Conservation (phyloP, 2,329 filamentous ascomycete genomes). For the Sarocladiaceae sp. region DNA sequence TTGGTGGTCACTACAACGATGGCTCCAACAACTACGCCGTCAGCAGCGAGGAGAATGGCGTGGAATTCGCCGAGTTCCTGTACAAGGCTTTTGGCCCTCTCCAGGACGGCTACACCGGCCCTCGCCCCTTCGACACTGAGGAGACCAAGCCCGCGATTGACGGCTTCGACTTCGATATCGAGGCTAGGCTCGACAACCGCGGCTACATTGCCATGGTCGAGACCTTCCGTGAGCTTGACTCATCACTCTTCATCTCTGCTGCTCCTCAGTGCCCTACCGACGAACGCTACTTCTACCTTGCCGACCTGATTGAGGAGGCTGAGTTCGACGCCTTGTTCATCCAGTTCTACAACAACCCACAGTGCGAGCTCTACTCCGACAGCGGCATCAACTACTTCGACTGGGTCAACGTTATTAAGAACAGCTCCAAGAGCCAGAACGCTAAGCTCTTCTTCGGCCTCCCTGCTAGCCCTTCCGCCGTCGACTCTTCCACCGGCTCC, state of each 20-base stretch:
- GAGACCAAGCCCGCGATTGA: constrained; percentile 30
- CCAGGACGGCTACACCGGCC: constrained; percentile 21
- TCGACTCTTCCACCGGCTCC: too few relatives aligned
- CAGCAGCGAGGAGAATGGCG: constrained; percentile 22
- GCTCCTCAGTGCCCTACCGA: constrained; percentile 37
- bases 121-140: constrained; percentile 38
- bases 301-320: constrained; percentile 31
- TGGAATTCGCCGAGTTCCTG: constrained; percentile 31
- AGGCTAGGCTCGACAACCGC: constrained; percentile 24
- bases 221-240: constrained; percentile 24
- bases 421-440: constrained; percentile 27
- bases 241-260: constrained; percentile 31
- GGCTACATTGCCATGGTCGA: constrained; percentile 34
- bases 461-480: constrained; percentile 22
- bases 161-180: constrained; percentile 38
- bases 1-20: constrained; percentile 28
- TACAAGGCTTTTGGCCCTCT: constrained; percentile 33
- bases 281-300: constrained; percentile 23
- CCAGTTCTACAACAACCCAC: constrained; percentile 43
- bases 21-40: constrained; percentile 27
- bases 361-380: constrained; percentile 27
- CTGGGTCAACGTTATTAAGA: constrained; percentile 30
- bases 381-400: constrained; percentile 36
- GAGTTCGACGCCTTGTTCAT: constrained; percentile 38
- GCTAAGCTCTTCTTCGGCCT: constrained; percentile 42